Percentiles rank a stretch among this genome's conserved stretches.
phyloP scores from a whole-genome alignment of 2,329 filamentous ascomycete species.

The Pseudogymnoascus sp. region DNA sequence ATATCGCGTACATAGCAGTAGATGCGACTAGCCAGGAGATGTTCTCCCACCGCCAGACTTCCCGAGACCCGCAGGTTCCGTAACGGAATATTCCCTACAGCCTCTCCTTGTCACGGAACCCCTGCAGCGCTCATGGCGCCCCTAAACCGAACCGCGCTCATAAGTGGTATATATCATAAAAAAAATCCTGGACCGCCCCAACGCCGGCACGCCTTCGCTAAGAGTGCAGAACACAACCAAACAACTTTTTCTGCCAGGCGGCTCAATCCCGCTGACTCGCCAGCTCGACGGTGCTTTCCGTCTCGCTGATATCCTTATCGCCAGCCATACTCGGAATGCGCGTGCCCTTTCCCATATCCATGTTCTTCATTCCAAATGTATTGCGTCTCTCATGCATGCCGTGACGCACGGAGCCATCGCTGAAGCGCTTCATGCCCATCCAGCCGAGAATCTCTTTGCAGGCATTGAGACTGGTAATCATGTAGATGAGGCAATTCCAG shows the following conservation, averaged over 20 bases:
- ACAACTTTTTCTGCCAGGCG: neutral
- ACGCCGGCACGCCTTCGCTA: constrained; percentile 3
- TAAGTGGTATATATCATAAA: constrained; percentile 1
- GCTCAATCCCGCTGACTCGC: neutral
- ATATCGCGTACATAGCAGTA: constrained; percentile 1
- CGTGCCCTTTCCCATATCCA: neutral
- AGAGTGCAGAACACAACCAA: neutral
- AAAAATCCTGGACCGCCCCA: neutral
- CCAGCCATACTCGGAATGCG: constrained; percentile 5
- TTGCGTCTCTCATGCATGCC: neutral
- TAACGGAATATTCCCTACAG: neutral
- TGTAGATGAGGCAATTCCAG: constrained; percentile 77
- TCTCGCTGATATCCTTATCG: neutral
- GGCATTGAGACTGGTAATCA: constrained; percentile 59
- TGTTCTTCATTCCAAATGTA: neutral
- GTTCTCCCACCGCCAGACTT: neutral
- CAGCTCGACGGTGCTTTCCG: neutral
- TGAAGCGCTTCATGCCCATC: neutral
- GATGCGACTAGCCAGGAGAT: neutral
- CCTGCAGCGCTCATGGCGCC: neutral
- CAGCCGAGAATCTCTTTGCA: constrained; percentile 40
- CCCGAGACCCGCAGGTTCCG: neutral
- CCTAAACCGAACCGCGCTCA: neutral
- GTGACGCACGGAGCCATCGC: neutral
- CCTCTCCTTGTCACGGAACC: neutral